Evolutionary conservation across 2,329 filamentous ascomycete species (phyloP), one percentile per base, ranked within the genome.

Genomic region (Pseudocercospora vitis): DNA sequence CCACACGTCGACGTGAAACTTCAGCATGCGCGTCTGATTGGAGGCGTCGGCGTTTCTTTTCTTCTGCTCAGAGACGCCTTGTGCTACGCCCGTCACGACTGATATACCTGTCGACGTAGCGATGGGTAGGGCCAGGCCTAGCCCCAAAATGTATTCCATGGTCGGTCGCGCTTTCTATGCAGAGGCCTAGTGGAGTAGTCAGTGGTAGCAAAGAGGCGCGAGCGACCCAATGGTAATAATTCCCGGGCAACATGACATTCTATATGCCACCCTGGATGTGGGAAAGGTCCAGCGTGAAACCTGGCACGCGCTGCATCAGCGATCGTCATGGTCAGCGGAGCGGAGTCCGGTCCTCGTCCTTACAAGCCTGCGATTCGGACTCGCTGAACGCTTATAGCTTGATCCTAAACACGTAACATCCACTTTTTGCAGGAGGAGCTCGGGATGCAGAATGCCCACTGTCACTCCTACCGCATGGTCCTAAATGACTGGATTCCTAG

Each of bases 1-100:
- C 46, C 67, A 69, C 29, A 76, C 72, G 39, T 78, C 71, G 39
- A 79, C 64, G 56, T 76, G 75, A 65, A 80, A 80, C 50, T 80
- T 79, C 50, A 75, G 71, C 75, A 79, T 78, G 31, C 76, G 77
- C 42, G 72, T 73, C 48, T 77, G 71, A 60, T 77, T 76, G 16
- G 73, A 71, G 16, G 74, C 73, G 62, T 78, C 76, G 62, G 74
- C 75, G 53, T 78, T 78, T 54, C 76, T 72, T 54, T 77, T 75
- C 59, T 76, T 73, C 50, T 78, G 76, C 56, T 79, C 71, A 44
- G 71, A 70, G 16, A 80, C 75, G 51, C 76, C 78, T 68, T 80
- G 74, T 24, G 75, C 75, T 18, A 80, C 72, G 56, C 77, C 78
- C 0, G 78, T 80, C 2, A 75, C 74, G 50, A 77, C 74, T 9